These are phyloP conservation scores for Mercurialis annua DNA, from an alignment of 345 rosid species.

Conservation along the genomic window DNA sequence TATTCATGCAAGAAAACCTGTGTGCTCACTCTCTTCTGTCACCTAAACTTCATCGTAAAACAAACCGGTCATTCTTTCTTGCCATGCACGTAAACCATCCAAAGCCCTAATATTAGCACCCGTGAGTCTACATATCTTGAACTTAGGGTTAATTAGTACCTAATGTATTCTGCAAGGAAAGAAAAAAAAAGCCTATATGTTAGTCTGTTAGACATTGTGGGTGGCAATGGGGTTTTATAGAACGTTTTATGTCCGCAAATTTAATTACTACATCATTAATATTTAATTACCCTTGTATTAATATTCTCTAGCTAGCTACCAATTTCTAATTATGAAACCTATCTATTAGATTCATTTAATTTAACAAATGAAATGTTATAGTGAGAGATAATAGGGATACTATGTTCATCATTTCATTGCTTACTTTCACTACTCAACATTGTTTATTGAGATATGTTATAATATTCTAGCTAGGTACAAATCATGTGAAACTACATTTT, in stretches of 20 bases:
- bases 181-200: background rate
- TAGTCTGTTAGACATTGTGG: background rate
- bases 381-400: background rate
- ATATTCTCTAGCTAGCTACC: too few relatives aligned
- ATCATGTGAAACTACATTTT: too few relatives aligned
- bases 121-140: too few relatives aligned
- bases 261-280: too few relatives aligned
- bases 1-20: constrained; percentile 24
- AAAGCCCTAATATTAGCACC: too few relatives aligned
- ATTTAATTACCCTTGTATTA: too few relatives aligned
- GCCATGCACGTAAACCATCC: background rate
- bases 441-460: background rate
- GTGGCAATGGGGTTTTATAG: constrained; percentile 12
- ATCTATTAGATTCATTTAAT: too few relatives aligned
- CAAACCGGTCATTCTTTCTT: background rate
- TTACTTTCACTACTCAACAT: background rate
- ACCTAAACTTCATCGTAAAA: constrained; percentile 4
- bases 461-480: background rate
- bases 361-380: too few relatives aligned
- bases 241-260: background rate
- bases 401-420: background rate
- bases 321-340: too few relatives aligned
- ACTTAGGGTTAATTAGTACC: too few relatives aligned
- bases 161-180: background rate
- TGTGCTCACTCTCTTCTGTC: constrained; percentile 41